Evolutionary conservation across 2,329 filamentous ascomycete species (phyloP).

Genomic region (Sporothrix dimorphospora): DNA sequence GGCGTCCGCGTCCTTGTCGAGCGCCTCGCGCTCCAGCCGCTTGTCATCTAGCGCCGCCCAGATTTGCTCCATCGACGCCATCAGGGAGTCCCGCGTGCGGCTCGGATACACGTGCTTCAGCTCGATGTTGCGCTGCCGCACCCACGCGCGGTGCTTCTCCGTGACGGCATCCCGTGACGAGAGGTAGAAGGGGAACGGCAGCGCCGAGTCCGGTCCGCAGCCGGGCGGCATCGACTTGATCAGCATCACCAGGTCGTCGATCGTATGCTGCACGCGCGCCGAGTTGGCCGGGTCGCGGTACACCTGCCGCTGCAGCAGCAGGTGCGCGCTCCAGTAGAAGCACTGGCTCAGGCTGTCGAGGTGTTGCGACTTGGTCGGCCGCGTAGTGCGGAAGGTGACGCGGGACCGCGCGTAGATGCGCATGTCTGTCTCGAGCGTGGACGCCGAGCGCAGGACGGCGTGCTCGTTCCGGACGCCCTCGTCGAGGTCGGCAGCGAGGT

Average conservation of each 20-base stretch:
- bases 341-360: no score
- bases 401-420: constrained; percentile 7
- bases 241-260: constrained; percentile 5
- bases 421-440: not conserved
- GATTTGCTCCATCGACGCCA: not conserved
- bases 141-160: not conserved
- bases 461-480: no score
- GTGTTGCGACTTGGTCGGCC: not conserved
- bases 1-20: no score
- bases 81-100: not conserved
- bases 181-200: constrained; percentile 1
- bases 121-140: not conserved
- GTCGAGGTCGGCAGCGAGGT: no score
- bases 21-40: no score
- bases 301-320: no score
- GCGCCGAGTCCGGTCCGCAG: not conserved
- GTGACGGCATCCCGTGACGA: not conserved
- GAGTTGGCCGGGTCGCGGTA: no score
- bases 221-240: not conserved
- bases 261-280: not conserved
- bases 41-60: no score
- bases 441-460: not conserved
- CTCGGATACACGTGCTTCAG: not conserved
- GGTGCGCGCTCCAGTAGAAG: no score
- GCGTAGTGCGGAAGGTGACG: constrained; percentile 1